phyloP scores from a whole-genome alignment of 169 alveolate species.

The Cryptosporidium sp. region DNA sequence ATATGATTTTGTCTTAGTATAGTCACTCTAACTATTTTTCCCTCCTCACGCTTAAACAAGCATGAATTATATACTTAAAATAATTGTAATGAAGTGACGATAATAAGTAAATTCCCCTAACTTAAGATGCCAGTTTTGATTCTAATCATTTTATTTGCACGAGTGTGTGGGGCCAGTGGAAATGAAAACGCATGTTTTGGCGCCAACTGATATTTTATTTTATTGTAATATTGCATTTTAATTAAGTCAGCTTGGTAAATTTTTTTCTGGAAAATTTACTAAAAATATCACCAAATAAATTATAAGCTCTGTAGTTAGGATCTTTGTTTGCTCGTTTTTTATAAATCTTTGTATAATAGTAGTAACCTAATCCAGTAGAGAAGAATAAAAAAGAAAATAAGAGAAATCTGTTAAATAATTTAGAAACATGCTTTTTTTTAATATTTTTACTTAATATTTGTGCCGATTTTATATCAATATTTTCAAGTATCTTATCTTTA shows the following conservation, averaged over 20 bases:
- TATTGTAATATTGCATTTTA: neutral
- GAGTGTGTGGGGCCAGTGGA: neutral
- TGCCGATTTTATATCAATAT: slow-evolving; percentile 17
- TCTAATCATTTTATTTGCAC: neutral
- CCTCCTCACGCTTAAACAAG: neutral
- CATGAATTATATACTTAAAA: neutral
- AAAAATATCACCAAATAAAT: slow-evolving; percentile 17
- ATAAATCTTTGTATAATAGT: slow-evolving; percentile 17
- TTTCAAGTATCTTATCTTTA: slow-evolving; percentile 19
- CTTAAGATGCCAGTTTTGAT: neutral
- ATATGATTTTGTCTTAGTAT: no score
- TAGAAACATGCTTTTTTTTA: slow-evolving; percentile 4
- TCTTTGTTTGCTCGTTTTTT: slow-evolving; percentile 18
- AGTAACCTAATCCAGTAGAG: slow-evolving; percentile 26
- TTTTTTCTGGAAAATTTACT: neutral
- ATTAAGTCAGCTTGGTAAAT: neutral
- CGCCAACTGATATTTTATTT: neutral
- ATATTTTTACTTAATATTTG: neutral
- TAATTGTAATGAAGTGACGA: no score
- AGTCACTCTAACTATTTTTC: no score
- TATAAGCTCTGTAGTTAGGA: neutral
- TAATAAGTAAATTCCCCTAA: no score
- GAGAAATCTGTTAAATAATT: slow-evolving; percentile 14
- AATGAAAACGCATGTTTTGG: neutral
- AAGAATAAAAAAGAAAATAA: slow-evolving; percentile 14